Base-by-base conservation (phyloP, 2,329 filamentous ascomycete species). In the Colletotrichum sp. region DNA sequence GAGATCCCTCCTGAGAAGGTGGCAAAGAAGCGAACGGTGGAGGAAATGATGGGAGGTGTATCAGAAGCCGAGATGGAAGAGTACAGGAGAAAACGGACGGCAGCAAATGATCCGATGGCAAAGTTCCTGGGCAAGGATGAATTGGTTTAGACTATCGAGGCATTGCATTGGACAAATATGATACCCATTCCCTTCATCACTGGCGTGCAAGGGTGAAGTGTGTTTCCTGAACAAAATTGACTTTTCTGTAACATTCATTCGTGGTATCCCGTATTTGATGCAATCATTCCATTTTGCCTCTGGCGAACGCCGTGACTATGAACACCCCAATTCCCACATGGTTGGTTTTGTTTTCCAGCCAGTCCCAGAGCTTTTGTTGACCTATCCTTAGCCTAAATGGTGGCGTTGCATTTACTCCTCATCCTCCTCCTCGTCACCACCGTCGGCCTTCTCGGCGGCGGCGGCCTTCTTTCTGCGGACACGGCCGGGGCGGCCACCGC, bases 381-480 rank as follows among this genome's bases (percentile, higher is more conserved):
- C 75, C 77, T 52, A 69, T 77, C 60, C 69, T 76, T 73, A 72
- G 66, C 76, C 71, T 72, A 75, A 77, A 75, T 62, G 77, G 73
- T 62, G 77, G 73, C 60, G 75, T 82, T 83, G 81, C 82, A 84
- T 90, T 86, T 92, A 91, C 86, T 92, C 90, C 82, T 98, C 96
- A 83, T 98, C 96, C 87, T 98, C 96, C 84, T 95, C 96, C 82
- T 94, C 96, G 81, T 92, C 96, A 76, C 89, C 95, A 78, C 91
- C 95, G 82, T 93, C 95, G 86, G 92, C 94, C 88, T 94, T 94
- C 90, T 98, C 95, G 79, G 96, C 95, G 83, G 97, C 95, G 92
- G 95, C 96, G 88, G 96, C 95, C 96, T 99, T 99, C 97, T 99
- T 99, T 93, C 97, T 98, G 89, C 95, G 94, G 86, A 98, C 96